These are phyloP conservation scores for Aaosphaeria arxii DNA, from an alignment of 2,329 filamentous ascomycete genomes.

Conservation along the genomic window DNA sequence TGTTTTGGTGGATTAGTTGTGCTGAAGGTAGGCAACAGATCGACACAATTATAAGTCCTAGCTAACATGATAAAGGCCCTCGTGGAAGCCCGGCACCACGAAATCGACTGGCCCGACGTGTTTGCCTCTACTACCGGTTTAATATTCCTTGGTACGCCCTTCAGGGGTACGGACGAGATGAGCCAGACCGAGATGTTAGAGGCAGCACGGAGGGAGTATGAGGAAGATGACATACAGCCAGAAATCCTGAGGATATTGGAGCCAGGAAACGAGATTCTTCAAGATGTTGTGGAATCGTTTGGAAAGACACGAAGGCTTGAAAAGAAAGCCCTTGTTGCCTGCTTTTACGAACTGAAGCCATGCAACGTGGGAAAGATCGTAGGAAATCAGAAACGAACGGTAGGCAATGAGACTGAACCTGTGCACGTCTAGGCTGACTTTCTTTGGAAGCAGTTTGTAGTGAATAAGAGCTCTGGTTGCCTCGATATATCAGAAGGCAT, in stretches of 20 bases:
- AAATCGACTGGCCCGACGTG: conserved; percentile 14
- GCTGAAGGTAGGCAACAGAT: conserved; percentile 14
- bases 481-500: conserved; percentile 15
- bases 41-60: neutral
- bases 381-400: conserved; percentile 15
- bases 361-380: conserved; percentile 26
- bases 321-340: conserved; percentile 16
- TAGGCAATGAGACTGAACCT: conserved; percentile 2
- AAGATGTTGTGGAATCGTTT: conserved; percentile 19
- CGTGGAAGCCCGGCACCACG: conserved; percentile 9
- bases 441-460: conserved; percentile 2
- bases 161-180: conserved; percentile 21
- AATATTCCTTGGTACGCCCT: conserved; percentile 23
- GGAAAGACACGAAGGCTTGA: conserved; percentile 10
- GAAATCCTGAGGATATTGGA: conserved; percentile 16
- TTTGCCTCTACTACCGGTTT: conserved; percentile 17
- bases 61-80: conserved; percentile 13
- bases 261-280: conserved; percentile 18
- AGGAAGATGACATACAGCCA: conserved; percentile 14
- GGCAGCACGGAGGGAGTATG: conserved; percentile 17
- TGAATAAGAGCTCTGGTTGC: conserved; percentile 18
- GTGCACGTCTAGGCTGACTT: neutral
- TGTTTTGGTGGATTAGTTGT: conserved; percentile 23
- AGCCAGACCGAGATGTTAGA: conserved; percentile 21
- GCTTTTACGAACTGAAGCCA: conserved; percentile 21